phyloP scores from a whole-genome alignment of 768 basidiomycete species.

The Lactarius evosmus region DNA sequence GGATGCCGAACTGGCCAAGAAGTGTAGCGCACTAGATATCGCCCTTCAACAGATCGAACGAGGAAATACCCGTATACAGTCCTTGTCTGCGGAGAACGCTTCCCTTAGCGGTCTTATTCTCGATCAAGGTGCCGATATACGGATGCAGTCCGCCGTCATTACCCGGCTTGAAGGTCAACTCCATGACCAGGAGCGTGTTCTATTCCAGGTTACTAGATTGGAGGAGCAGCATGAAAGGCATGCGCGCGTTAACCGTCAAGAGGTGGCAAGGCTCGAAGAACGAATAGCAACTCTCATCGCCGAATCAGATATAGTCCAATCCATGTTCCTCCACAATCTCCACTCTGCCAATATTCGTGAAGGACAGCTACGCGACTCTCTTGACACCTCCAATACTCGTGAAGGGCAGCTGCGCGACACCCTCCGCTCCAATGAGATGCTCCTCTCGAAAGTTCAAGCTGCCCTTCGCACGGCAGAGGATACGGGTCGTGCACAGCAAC shows the following conservation, averaged over 20 bases:
- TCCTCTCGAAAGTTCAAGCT: background rate
- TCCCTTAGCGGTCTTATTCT: background rate
- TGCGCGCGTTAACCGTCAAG: constrained; percentile 1
- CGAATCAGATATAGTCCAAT: background rate
- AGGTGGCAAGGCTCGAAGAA: constrained; percentile 10
- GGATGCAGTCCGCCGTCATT: background rate
- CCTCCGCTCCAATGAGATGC: constrained; percentile 3
- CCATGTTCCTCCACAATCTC: constrained; percentile 2
- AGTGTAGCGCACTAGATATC: constrained; percentile 3
- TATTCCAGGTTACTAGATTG: background rate
- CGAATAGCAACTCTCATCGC: background rate
- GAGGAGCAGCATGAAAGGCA: background rate
- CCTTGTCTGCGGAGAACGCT: constrained; percentile 7
- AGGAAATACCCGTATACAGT: background rate
- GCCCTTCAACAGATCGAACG: constrained; percentile 6
- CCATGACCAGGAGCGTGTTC: background rate
- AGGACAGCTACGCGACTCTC: background rate
- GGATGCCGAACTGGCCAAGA: background rate
- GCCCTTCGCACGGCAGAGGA: constrained; percentile 1
- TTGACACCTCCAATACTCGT: background rate
- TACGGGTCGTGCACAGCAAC: background rate
- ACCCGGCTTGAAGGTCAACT: constrained; percentile 6
- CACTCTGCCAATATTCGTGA: background rate
- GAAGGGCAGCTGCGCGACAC: background rate
- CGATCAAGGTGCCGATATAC: constrained; percentile 5